Conservation (phyloP, 148 eudicot genomes). For the Nepenthes mirabilis region DNA sequence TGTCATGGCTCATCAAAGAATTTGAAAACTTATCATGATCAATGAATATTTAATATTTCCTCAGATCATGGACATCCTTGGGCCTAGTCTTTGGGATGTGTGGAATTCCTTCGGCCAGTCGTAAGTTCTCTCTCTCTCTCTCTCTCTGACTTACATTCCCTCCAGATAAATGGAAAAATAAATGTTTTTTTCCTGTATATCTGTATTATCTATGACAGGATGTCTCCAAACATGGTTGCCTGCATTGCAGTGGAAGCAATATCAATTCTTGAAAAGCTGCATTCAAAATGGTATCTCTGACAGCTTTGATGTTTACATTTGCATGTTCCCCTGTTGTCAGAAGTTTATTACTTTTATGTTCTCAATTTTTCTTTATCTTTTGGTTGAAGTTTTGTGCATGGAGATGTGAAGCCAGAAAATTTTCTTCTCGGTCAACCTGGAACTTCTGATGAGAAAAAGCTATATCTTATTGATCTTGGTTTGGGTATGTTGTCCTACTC, state of each 20-base stretch:
- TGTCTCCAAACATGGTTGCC: conserved; percentile 86
- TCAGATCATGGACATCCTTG: conserved; percentile 96
- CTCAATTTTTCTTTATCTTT: conserved; percentile 3
- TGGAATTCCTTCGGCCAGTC: conserved; percentile 94
- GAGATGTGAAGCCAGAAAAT: conserved; percentile 94
- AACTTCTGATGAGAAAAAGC: conserved; percentile 75
- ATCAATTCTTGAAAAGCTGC: conserved; percentile 91
- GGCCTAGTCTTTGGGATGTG: conserved; percentile 95
- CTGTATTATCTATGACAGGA: conserved; percentile 34
- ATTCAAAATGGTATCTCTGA: conserved; percentile 44
- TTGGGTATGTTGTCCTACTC: conserved; percentile 41
- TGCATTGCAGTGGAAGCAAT: conserved; percentile 96
- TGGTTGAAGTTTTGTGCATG: conserved; percentile 71
- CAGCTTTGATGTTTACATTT: conserved; percentile 1
- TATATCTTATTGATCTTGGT: conserved; percentile 92
- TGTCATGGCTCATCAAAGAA: neutral
- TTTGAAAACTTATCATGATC: neutral
- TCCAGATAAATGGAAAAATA: neutral
- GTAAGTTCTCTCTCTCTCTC: conserved; percentile 28
- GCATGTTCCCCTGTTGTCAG: neutral
- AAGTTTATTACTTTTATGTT: neutral
- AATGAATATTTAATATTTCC: neutral
- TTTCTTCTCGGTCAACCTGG: conserved; percentile 88
- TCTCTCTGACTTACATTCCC: neutral
- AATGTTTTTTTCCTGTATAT: conserved; percentile 1